phyloP scores from a whole-genome alignment of 768 basidiomycete species.

The Macrolepiota albuminosa region DNA sequence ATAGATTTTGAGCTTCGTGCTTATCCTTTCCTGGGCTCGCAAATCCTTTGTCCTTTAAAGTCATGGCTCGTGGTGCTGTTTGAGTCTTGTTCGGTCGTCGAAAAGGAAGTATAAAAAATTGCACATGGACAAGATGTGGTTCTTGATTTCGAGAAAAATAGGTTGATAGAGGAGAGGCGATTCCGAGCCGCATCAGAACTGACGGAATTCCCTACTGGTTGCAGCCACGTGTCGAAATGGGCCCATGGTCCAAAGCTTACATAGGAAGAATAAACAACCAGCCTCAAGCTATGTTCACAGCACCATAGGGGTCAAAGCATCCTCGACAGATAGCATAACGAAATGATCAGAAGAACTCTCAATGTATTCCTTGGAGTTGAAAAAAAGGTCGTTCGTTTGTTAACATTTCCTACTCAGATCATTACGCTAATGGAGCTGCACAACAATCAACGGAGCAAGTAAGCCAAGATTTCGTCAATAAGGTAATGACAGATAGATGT shows the following conservation, averaged over 20 bases:
- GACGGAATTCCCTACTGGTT: no score
- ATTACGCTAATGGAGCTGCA: neutral
- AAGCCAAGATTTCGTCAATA: neutral
- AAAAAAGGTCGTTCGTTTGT: no score
- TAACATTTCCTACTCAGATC: neutral
- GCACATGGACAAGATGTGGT: neutral
- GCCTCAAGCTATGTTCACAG: neutral
- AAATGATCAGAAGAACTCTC: neutral
- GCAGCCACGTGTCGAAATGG: neutral
- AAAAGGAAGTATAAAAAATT: neutral
- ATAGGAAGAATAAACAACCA: neutral
- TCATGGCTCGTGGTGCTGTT: neutral
- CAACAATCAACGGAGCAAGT: neutral
- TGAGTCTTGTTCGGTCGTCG: neutral
- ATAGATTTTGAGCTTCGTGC: no score
- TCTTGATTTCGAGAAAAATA: neutral
- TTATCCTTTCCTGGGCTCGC: no score
- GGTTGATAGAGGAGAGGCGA: no score
- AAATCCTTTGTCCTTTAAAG: neutral
- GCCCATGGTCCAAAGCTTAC: neutral
- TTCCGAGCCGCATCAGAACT: no score
- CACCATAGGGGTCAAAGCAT: neutral
- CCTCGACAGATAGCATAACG: neutral
- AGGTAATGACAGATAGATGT: neutral
- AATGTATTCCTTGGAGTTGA: no score